Evolutionary conservation across 352 stramenopile genomes (phyloP).

Genomic region (Pythium plurisporium): DNA sequence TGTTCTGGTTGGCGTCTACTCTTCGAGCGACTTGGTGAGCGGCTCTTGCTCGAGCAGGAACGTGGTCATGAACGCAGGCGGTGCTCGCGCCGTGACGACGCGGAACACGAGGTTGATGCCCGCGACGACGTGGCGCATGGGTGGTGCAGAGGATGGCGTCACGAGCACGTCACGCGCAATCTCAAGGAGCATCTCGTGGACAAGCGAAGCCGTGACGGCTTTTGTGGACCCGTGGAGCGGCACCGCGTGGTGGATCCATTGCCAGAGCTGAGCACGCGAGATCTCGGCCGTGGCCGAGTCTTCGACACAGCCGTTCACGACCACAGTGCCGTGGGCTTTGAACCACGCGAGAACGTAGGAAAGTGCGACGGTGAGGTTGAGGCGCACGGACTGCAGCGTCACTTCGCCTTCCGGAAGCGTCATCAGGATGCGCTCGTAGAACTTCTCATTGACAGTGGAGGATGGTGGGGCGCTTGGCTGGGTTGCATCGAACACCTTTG

Average conservation of each 20-base stretch:
- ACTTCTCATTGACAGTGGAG: constrained; percentile 20
- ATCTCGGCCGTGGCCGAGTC: constrained; percentile 95
- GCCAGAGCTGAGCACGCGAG: constrained; percentile 90
- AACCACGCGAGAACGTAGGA: constrained; percentile 92
- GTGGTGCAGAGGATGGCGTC: constrained; percentile 9
- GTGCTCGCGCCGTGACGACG: constrained; percentile 51
- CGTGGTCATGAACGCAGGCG: constrained; percentile 60
- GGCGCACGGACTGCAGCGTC: constrained; percentile 70
- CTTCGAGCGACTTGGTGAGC: constrained; percentile 36
- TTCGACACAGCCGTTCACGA: constrained; percentile 92
- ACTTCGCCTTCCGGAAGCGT: constrained; percentile 55
- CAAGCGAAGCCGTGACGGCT: constrained; percentile 38
- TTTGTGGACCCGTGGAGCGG: constrained; percentile 25
- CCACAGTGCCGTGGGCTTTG: constrained; percentile 83
- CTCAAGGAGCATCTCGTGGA: constrained; percentile 41
- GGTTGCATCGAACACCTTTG: neutral
- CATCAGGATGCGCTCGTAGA: constrained; percentile 49
- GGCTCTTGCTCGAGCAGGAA: constrained; percentile 63
- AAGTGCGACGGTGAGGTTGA: constrained; percentile 87
- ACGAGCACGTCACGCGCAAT: constrained; percentile 29
- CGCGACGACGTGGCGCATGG: constrained; percentile 35
- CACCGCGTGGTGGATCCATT: constrained; percentile 66
- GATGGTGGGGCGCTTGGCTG: neutral
- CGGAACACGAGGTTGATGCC: constrained; percentile 53
- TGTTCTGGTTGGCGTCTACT: constrained; percentile 3